These are phyloP conservation scores for Kwoniella newhampshirensis DNA, from an alignment of 768 basidiomycete species.

Conservation along the genomic window DNA sequence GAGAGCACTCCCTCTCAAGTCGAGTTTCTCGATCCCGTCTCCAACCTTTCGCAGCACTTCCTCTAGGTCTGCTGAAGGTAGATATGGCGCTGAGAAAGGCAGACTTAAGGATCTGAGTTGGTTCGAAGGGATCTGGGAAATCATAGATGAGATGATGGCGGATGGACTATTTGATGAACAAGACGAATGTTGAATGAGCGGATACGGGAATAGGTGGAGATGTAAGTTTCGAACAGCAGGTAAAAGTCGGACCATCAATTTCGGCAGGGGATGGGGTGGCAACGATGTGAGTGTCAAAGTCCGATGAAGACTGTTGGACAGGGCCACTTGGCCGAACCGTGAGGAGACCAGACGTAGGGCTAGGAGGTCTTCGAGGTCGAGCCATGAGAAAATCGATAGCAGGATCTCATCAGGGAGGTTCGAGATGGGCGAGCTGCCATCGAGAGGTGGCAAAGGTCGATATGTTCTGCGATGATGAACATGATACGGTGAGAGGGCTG, in stretches of 20 bases:
- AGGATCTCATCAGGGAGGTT: constrained; percentile 33
- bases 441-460: constrained; percentile 18
- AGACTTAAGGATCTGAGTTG: constrained; percentile 29
- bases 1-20: constrained; percentile 30
- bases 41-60: constrained; percentile 20
- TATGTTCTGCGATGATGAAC: constrained; percentile 3
- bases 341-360: constrained; percentile 9
- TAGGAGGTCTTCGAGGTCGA: constrained; percentile 29
- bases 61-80: constrained; percentile 21
- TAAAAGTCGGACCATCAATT: constrained; percentile 17
- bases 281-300: constrained; percentile 22
- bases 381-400: constrained; percentile 22
- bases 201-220: constrained; percentile 38
- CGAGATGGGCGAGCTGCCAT: constrained; percentile 26
- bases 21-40: constrained; percentile 26
- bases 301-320: constrained; percentile 24
- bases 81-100: constrained; percentile 37
- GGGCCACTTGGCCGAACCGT: constrained; percentile 10
- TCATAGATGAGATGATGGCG: constrained; percentile 6
- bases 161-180: constrained; percentile 4
- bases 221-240: constrained; percentile 25
- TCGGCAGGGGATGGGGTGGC: constrained; percentile 20
- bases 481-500: not conserved
- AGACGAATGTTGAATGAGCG: not conserved
- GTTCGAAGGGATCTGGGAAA: constrained; percentile 19